Conservation (phyloP, 2,329 filamentous ascomycete species). For the Ophiosphaerella korrae region DNA sequence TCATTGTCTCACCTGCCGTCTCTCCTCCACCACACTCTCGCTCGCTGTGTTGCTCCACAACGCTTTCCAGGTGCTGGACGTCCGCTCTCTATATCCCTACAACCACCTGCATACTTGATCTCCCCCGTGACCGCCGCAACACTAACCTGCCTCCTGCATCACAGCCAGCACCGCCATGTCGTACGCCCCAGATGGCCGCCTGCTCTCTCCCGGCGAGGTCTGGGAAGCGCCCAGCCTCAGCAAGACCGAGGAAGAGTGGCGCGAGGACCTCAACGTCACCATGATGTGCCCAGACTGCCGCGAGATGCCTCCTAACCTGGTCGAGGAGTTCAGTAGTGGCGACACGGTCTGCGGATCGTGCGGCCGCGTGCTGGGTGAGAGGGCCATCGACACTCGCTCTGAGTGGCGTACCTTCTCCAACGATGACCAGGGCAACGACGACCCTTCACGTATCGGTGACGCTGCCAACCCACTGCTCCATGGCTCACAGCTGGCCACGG, state of each 20-base stretch:
- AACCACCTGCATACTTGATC: conserved; percentile 11
- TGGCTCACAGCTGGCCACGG: conserved; percentile 86
- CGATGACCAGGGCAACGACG: conserved; percentile 94
- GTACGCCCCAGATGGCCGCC: conserved; percentile 41
- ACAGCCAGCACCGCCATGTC: conserved; percentile 26
- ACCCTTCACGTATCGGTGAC: conserved; percentile 97
- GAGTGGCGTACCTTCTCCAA: conserved; percentile 99
- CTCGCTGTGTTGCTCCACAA: conserved; percentile 18
- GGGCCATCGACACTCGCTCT: conserved; percentile 92
- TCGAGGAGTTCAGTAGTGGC: conserved; percentile 89
- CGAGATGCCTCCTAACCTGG: conserved; percentile 86
- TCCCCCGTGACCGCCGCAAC: conserved; percentile 5
- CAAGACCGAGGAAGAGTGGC: conserved; percentile 59
- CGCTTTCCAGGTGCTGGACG: conserved; percentile 14
- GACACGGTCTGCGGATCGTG: conserved; percentile 94
- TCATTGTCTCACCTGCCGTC: conserved; percentile 15
- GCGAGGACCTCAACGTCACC: conserved; percentile 84
- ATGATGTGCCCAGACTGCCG: conserved; percentile 89
- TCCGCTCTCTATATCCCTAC: conserved; percentile 15
- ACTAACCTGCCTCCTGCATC: not conserved
- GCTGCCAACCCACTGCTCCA: conserved; percentile 88
- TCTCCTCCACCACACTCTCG: conserved; percentile 25
- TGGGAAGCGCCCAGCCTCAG: conserved; percentile 45
- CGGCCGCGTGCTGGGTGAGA: conserved; percentile 85
- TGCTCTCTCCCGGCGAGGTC: conserved; percentile 53